phyloP scores from a whole-genome alignment of 768 basidiomycete genomes.

The Asterophora parasitica region DNA sequence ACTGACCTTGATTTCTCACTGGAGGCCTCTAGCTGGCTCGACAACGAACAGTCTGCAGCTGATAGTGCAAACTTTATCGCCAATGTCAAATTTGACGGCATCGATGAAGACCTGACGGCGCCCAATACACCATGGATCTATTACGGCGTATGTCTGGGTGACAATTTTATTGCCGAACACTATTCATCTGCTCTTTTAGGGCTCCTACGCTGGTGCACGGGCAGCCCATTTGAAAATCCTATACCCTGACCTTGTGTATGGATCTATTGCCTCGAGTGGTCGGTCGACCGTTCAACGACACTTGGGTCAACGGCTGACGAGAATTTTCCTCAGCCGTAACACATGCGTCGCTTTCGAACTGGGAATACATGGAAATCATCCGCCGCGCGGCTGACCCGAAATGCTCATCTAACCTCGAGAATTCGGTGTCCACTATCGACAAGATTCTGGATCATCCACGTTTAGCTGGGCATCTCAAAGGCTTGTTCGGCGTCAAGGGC shows the following conservation, averaged over 20 bases:
- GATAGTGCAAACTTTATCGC: conserved; percentile 93
- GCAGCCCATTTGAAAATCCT: conserved; percentile 87
- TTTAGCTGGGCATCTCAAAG: conserved; percentile 54
- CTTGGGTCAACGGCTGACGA: neutral
- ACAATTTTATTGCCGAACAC: too few relatives aligned
- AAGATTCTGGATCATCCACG: conserved; percentile 44
- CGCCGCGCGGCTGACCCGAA: conserved; percentile 59
- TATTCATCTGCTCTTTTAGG: conserved; percentile 34
- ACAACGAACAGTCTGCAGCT: conserved; percentile 82
- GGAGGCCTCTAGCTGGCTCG: conserved; percentile 59
- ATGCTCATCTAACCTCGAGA: conserved; percentile 56
- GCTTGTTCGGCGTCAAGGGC: conserved; percentile 67
- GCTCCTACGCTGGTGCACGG: conserved; percentile 90
- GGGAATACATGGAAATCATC: conserved; percentile 88
- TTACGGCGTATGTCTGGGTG: conserved; percentile 63
- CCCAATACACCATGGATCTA: conserved; percentile 84
- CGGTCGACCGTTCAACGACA: conserved; percentile 16
- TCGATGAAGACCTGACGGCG: conserved; percentile 67
- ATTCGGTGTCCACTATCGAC: conserved; percentile 59
- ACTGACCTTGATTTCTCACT: conserved; percentile 1
- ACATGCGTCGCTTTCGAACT: conserved; percentile 74
- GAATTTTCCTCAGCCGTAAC: conserved; percentile 57
- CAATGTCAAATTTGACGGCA: conserved; percentile 67
- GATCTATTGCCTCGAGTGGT: conserved; percentile 87
- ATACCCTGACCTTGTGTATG: conserved; percentile 85